phyloP scores from a whole-genome alignment of 2,329 filamentous ascomycete genomes.

The Penicillium verrucosum region DNA sequence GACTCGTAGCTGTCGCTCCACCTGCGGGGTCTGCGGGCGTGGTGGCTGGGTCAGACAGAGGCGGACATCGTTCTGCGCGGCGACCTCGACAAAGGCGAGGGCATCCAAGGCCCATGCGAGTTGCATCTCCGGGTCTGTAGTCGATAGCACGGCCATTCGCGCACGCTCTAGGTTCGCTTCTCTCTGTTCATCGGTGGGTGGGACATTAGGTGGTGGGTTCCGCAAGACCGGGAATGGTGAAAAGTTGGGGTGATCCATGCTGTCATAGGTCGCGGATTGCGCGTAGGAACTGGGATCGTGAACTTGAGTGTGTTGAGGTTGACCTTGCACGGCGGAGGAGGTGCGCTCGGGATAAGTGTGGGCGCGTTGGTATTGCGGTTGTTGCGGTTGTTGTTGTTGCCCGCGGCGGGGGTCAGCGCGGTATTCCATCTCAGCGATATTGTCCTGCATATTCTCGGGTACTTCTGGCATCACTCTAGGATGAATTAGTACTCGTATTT shows the following conservation, averaged over 20 bases:
- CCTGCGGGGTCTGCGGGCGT: slow-evolving; percentile 74
- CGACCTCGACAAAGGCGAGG: slow-evolving; percentile 80
- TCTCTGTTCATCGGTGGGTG: slow-evolving; percentile 89
- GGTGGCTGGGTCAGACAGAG: slow-evolving; percentile 57
- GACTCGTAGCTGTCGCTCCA: slow-evolving; percentile 80
- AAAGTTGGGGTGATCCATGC: slow-evolving; percentile 67
- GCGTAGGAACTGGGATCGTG: slow-evolving; percentile 46
- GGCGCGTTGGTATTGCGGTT: slow-evolving; percentile 29
- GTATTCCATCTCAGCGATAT: slow-evolving; percentile 84
- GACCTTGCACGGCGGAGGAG: slow-evolving; percentile 34
- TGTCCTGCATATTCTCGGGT: slow-evolving; percentile 93
- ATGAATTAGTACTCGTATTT: slow-evolving; percentile 22
- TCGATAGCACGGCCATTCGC: slow-evolving; percentile 78
- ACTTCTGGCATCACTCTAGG: slow-evolving; percentile 88
- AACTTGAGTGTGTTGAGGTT: slow-evolving; percentile 25
- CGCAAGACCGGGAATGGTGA: slow-evolving; percentile 87
- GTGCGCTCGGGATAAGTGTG: slow-evolving; percentile 36
- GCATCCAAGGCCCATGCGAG: slow-evolving; percentile 95
- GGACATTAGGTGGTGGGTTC: slow-evolving; percentile 78
- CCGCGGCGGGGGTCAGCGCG: slow-evolving; percentile 58
- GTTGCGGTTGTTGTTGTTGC: slow-evolving; percentile 31
- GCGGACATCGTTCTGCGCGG: slow-evolving; percentile 71
- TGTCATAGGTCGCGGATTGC: slow-evolving; percentile 50
- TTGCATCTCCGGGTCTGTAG: slow-evolving; percentile 94
- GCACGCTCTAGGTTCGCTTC: slow-evolving; percentile 85